Evolutionary conservation across 2,329 filamentous ascomycete genomes (phyloP), one percentile per base, ranked within the genome.

Genomic region (Penicillium sp.): DNA sequence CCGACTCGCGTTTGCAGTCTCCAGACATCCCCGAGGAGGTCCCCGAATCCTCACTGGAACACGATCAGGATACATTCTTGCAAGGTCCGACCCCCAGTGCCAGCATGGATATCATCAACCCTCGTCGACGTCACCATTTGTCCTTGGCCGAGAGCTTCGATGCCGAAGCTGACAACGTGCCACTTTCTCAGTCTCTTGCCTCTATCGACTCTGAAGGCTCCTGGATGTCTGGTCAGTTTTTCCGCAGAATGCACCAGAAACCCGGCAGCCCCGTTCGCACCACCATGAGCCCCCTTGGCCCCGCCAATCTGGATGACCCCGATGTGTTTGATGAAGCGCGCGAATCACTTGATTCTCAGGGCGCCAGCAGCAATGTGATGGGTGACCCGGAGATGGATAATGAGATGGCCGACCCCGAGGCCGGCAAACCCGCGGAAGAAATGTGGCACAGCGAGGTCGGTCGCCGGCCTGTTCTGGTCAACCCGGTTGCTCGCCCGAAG

Each of bases 151-250:
- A 73, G 37, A 72, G 69, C 83, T 5, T 86, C 80, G 19, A 87
- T 82, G 64, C 82, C 78, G 35, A 72, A 51, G 64, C 71, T 51
- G 67, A 83, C 62, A 79, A 77, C 45, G 71, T 76, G 21, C 75
- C 77, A 33, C 64, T 92, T 70, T 91, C 92, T 29, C 89, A 93
- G 73, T 98, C 93, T 0, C 82, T 98, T 19, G 95, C 92, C 2
- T 97, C 93, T 0, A 91, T 98, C 58, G 95, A 97, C 70, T 97
- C 93, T 0, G 95, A 99, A 77, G 95, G 85, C 4, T 97, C 93
- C 0, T 99, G 95, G 95, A 86, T 99, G 45, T 95, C 92, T 3
- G 92, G 93, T 16, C 87, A 88, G 55, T 80, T 83, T 60, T 73
- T 81, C 80, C 80, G 62, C 69, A 80, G 55, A 71, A 80, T 69